phyloP scores from a whole-genome alignment of 495 filamentous ascomycete genomes.

The Penicillium atrosanguineum region DNA sequence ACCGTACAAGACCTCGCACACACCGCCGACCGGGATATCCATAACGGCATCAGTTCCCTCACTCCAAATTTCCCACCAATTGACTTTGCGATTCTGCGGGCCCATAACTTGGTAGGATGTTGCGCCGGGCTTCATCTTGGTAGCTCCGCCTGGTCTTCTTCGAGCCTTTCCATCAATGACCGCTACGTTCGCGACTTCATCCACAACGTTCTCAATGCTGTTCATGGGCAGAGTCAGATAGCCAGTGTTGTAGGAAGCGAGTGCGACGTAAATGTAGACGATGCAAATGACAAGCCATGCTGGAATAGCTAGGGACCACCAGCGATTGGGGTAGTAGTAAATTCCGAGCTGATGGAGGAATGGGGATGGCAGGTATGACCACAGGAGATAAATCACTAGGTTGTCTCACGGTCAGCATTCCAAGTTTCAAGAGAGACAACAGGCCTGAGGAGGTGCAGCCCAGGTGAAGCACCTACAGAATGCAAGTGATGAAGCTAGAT shows the following conservation, averaged over 20 bases:
- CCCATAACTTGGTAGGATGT: slow-evolving; percentile 49
- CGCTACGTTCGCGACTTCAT: slow-evolving; percentile 83
- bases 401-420: background rate
- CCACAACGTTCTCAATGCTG: slow-evolving; percentile 86
- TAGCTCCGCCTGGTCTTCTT: slow-evolving; percentile 45
- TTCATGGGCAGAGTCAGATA: slow-evolving; percentile 79
- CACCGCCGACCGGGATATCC: slow-evolving; percentile 93
- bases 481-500: slow-evolving; percentile 73
- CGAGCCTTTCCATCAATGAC: slow-evolving; percentile 71
- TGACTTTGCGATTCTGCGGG: slow-evolving; percentile 49
- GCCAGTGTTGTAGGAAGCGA: slow-evolving; percentile 87
- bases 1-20: slow-evolving; percentile 79
- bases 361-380: slow-evolving; percentile 89
- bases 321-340: slow-evolving; percentile 93
- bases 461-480: slow-evolving; percentile 52
- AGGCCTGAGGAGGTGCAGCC: background rate
- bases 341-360: slow-evolving; percentile 92
- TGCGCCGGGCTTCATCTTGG: slow-evolving; percentile 45
- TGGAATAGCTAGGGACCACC: slow-evolving; percentile 94
- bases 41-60: slow-evolving; percentile 95
- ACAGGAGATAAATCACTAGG: slow-evolving; percentile 80
- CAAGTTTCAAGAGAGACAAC: background rate
- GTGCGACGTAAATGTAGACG: slow-evolving; percentile 90
- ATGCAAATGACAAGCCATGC: slow-evolving; percentile 84
- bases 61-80: slow-evolving; percentile 80